Conservation (phyloP, 768 basidiomycete species). For the Lentinula sp. region DNA sequence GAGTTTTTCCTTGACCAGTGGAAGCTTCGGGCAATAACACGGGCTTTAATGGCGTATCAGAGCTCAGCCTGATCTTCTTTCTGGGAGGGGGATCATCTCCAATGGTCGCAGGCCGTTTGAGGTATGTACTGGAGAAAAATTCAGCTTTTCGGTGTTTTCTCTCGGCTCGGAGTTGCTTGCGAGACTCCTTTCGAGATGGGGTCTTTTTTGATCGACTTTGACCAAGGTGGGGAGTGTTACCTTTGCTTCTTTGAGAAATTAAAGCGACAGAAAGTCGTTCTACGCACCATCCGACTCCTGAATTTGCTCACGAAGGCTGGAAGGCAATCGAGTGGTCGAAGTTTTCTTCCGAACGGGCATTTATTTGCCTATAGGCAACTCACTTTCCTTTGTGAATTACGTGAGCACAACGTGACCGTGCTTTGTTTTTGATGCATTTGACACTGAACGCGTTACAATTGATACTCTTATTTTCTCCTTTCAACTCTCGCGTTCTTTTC, state of each 20-base stretch:
- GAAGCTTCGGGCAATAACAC: background rate
- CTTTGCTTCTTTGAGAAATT: background rate
- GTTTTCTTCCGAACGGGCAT: conserved; percentile 23
- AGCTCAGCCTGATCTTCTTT: conserved; percentile 39
- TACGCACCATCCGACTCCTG: conserved; percentile 9
- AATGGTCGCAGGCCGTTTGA: conserved; percentile 31
- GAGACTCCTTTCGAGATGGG: conserved; percentile 50
- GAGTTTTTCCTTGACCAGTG: background rate
- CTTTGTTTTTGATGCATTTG: background rate
- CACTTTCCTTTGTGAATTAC: background rate
- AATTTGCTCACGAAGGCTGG: conserved; percentile 24
- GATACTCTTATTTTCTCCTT: background rate
- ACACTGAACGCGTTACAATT: background rate
- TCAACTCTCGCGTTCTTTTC: conserved; percentile 9
- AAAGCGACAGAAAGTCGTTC: background rate
- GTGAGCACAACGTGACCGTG: conserved; percentile 2
- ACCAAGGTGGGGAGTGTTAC: conserved; percentile 6
- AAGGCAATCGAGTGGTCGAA: conserved; percentile 32
- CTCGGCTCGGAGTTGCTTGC: conserved; percentile 55
- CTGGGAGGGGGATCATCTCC: conserved; percentile 40
- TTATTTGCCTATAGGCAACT: background rate
- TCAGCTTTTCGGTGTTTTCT: conserved; percentile 60
- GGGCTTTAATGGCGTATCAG: background rate
- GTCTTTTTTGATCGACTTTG: conserved; percentile 15
- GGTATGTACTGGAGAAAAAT: conserved; percentile 36